These are phyloP conservation scores for Stereum hirsutum DNA, from an alignment of 1,284 basidiomycete genomes.

Conservation along the genomic window DNA sequence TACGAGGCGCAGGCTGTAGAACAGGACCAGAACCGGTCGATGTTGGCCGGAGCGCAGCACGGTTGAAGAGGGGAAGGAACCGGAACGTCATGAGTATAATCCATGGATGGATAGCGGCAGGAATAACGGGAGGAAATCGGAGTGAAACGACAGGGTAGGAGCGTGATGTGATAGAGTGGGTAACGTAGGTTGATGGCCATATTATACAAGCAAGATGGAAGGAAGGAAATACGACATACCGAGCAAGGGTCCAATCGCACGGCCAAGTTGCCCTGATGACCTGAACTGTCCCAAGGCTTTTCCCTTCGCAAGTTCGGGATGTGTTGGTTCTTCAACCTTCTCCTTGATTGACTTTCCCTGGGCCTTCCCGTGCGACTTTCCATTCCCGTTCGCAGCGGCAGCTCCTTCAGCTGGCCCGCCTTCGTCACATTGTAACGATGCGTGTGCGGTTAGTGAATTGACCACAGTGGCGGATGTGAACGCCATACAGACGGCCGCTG, in stretches of 20 bases:
- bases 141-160: no score
- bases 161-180: no score
- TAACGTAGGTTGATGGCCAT: no score
- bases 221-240: conserved; percentile 30
- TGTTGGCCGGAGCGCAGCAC: no score
- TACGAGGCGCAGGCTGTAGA: conserved; percentile 71
- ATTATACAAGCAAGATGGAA: background rate
- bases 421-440: conserved; percentile 82
- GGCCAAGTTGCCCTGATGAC: conserved; percentile 81
- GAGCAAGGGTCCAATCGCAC: conserved; percentile 81
- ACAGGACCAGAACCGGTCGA: no score
- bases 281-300: conserved; percentile 78
- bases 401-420: no score
- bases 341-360: no score
- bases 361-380: conserved; percentile 27
- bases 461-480: conserved; percentile 92
- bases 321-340: no score
- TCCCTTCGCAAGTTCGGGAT: conserved; percentile 73
- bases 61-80: no score
- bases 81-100: no score
- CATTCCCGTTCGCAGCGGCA: conserved; percentile 41
- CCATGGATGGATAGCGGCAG: no score
- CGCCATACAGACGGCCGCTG: conserved; percentile 72
- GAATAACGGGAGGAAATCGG: no score
- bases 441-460: conserved; percentile 79